Evolutionary conservation across 371 early-diverging fungal species (phyloP), one percentile per base, ranked within the genome.

Genomic region (Thermomucor indicae-seudaticae): DNA sequence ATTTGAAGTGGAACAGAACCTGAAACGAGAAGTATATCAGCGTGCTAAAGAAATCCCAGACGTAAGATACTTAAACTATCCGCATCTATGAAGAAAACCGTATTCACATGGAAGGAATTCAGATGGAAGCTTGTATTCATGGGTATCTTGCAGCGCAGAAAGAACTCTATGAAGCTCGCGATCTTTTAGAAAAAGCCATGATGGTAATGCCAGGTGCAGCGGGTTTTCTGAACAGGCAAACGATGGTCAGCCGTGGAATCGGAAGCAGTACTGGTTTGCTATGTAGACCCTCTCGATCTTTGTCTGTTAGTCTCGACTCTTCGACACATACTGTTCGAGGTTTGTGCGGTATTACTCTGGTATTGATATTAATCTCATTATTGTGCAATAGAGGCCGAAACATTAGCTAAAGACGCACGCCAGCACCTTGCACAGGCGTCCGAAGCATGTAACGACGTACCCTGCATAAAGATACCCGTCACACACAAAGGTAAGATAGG

Each of bases 151-250:
- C 42, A 32, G 65, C 68, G 8, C 75, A 74, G 40, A 24, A 50
- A 8, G 62, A 64, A 20, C 29, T 70, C 19, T 65, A 74, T 19
- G 45, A 61, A 24, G 64, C 75, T 39, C 58, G 70, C 30, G 66
- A 74, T 25, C 32, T 42, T 2, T 65, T 74, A 32, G 75, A 70
- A 47, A 55, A 46, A 3, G 71, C 75, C 11, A 74, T 74, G 67
- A 67, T 57, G 51, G 48, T 65, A 17, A 32, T 74, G n/a, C 75
- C 75, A 3, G 75, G 75, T 3, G 60, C 71, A 10, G 50, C 65
- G 6, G 53, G 58, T 1, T 64, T 70, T 49, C 38, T 74, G 35
- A 69, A 74, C 32, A 47, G 68, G 35, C 68, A 74, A 35, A 65
- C 65, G 1, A 55, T 70, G 43, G 63, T 54, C 0, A 55, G 54